Evolutionary conservation across 139 green algal species (phyloP).

Genomic region (Pleodorina starrii): DNA sequence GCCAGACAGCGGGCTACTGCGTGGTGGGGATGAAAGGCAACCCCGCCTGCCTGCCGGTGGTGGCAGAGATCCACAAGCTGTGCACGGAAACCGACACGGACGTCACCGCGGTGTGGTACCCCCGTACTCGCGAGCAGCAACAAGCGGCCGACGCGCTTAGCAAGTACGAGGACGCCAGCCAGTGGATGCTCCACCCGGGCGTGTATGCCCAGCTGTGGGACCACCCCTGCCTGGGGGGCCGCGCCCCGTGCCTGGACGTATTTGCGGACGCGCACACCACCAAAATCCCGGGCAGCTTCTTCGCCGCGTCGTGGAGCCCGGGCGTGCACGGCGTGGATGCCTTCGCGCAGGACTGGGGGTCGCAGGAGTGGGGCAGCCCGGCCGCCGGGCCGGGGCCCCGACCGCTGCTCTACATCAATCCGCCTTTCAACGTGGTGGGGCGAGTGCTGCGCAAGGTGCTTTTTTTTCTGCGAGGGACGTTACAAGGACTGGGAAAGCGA

Average conservation of each 20-base stretch:
- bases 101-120: neutral
- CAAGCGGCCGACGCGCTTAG: neutral
- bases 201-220: neutral
- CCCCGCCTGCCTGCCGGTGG: neutral
- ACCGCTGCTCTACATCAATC: neutral
- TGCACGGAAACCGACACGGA: neutral
- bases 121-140: neutral
- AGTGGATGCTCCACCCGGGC: neutral
- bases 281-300: too few species aligned
- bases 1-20: too few species aligned
- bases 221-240: too few species aligned
- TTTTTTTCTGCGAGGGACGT: too few species aligned
- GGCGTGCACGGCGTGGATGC: neutral
- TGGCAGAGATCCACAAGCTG: neutral
- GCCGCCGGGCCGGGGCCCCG: neutral
- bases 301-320: too few species aligned
- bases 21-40: constrained; percentile 13
- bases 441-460: neutral
- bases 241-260: too few species aligned
- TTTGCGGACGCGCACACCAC: too few species aligned
- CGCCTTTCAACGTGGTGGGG: neutral
- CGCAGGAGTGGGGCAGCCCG: too few species aligned
- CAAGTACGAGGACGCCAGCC: neutral
- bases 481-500: too few species aligned
- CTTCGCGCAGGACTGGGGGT: neutral